phyloP scores from a whole-genome alignment of 257 asterid genomes.

The Nicotiana obtusifolia region DNA sequence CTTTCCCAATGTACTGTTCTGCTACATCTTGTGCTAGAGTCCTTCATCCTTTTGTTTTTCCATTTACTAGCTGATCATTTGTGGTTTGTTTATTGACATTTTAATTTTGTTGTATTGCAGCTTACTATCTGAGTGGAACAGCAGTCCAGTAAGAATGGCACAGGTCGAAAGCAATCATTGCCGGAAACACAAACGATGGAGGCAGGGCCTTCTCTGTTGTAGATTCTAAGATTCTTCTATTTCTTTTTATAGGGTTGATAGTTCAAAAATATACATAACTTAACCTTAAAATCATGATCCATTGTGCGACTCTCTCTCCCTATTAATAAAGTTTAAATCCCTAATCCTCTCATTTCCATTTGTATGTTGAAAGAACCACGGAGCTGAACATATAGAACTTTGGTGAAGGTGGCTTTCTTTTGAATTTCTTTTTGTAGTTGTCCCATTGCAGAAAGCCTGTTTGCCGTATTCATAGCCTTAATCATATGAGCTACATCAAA shows the following conservation, averaged over 20 bases:
- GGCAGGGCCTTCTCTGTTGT: slow-evolving; percentile 72
- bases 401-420: neutral
- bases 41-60: neutral
- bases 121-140: slow-evolving; percentile 71
- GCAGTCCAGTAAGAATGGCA: slow-evolving; percentile 86
- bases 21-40: neutral
- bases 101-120: slow-evolving; percentile 31
- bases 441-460: slow-evolving; percentile 12
- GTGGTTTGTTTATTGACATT: neutral
- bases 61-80: neutral
- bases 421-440: slow-evolving; percentile 19
- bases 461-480: neutral
- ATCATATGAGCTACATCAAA: too few species aligned
- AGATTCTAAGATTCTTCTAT: slow-evolving; percentile 41
- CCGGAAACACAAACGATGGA: slow-evolving; percentile 65
- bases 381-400: too few species aligned
- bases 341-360: too few species aligned
- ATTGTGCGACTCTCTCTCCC: too few species aligned
- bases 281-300: neutral
- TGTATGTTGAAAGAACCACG: too few species aligned
- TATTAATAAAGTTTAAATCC: too few species aligned
- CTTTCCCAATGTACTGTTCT: slow-evolving; percentile 73
- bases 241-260: slow-evolving; percentile 9
- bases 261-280: neutral
- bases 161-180: slow-evolving; percentile 44